Conservation (phyloP, 2,329 filamentous ascomycete species). For the Aspergillus melleus region DNA sequence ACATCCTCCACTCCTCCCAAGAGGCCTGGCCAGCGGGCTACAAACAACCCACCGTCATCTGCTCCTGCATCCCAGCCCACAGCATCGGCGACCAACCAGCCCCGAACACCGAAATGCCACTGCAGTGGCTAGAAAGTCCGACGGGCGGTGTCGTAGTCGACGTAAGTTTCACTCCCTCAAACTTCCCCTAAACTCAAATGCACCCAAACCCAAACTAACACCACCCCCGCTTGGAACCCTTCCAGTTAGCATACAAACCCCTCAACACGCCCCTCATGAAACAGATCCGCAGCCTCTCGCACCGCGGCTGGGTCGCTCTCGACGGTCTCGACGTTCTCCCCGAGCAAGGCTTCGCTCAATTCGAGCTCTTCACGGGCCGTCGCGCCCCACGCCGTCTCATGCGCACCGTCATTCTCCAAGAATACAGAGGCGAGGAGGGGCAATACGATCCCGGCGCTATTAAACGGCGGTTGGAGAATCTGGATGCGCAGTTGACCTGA, state of each 20-base stretch:
- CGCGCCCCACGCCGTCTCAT: conserved; percentile 40
- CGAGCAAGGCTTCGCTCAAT: conserved; percentile 43
- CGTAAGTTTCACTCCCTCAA: conserved; percentile 24
- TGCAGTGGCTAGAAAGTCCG: conserved; percentile 40
- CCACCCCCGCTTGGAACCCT: neutral
- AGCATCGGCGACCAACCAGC: conserved; percentile 37
- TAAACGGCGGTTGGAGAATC: conserved; percentile 29
- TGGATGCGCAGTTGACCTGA: conserved; percentile 36
- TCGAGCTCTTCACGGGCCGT: conserved; percentile 41
- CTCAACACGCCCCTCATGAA: conserved; percentile 39
- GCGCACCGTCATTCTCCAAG: conserved; percentile 36
- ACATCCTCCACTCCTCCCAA: conserved; percentile 27
- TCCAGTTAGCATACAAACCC: conserved; percentile 42
- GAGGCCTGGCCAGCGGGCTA: conserved; percentile 35
- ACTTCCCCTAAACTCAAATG: neutral
- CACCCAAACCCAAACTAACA: neutral
- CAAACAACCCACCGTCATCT: conserved; percentile 40
- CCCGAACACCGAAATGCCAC: conserved; percentile 35
- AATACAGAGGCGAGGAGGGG: conserved; percentile 36
- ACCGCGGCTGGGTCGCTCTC: conserved; percentile 41
- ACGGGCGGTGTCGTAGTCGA: conserved; percentile 44
- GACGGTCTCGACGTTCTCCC: conserved; percentile 42
- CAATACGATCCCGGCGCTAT: conserved; percentile 32
- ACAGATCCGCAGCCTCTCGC: conserved; percentile 36
- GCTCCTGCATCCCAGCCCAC: conserved; percentile 40